phyloP scores from a whole-genome alignment of 2,329 filamentous ascomycete species.

The Drechslera avenae region DNA sequence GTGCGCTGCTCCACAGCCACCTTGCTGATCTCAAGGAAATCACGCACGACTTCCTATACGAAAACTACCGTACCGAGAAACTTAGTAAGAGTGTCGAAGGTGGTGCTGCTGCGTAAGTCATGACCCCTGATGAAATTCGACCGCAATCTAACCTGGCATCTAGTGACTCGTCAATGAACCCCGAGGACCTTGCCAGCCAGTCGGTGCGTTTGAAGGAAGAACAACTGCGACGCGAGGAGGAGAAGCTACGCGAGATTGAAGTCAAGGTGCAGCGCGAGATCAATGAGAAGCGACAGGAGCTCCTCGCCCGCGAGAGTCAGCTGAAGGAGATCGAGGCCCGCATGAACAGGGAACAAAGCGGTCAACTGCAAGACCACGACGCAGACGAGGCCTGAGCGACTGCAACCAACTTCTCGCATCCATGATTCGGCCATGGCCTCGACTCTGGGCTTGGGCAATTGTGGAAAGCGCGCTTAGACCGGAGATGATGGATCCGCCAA shows the following conservation, averaged over 20 bases:
- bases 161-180: conserved; percentile 89
- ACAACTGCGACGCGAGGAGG: conserved; percentile 97
- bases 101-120: conserved; percentile 80
- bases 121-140: background rate
- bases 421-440: conserved; percentile 8
- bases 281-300: conserved; percentile 99
- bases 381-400: conserved; percentile 38
- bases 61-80: conserved; percentile 99
- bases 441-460: conserved; percentile 17
- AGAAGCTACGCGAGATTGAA: conserved; percentile 99
- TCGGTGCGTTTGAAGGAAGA: conserved; percentile 99
- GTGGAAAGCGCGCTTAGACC: conserved; percentile 38
- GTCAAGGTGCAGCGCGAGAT: conserved; percentile 99
- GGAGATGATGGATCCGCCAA: conserved; percentile 25
- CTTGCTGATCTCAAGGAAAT: conserved; percentile 99
- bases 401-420: conserved; percentile 7
- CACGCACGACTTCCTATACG: conserved; percentile 99
- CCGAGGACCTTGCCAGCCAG: conserved; percentile 94
- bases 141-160: conserved; percentile 29
- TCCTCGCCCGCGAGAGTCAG: conserved; percentile 95
- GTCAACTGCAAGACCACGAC: conserved; percentile 41
- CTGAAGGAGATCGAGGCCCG: conserved; percentile 97
- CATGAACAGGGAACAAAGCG: conserved; percentile 84
- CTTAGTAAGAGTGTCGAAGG: conserved; percentile 99
- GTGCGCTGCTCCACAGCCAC: conserved; percentile 95